Evolutionary conservation across 768 basidiomycete genomes (phyloP), one percentile per base, ranked within the genome.

Genomic region (Suillus variegatus): DNA sequence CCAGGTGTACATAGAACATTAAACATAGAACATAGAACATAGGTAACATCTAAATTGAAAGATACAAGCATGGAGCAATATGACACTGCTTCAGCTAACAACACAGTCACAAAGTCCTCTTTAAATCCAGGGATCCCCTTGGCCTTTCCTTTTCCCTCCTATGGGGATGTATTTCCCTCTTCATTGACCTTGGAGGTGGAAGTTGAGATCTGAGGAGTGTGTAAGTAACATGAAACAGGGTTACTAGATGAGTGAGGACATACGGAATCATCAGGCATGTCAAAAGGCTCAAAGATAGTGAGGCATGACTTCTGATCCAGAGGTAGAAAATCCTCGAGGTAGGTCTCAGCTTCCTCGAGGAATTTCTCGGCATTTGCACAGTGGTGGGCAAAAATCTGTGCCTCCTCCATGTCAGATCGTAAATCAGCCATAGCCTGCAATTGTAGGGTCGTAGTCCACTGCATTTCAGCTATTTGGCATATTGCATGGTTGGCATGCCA

Each of bases 71-170:
- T 54, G 8, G 18, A 18, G 4, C 16, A 6, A 32, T 28, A 28
- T 10, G 16, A 18, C 9, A 32, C 25, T 25, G 10, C 16, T 5
- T 18, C 18, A 32, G 32, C 32, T 32, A 4, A 32, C 6, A 6
- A 32, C 32, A 32, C 32, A 32, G 32, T 6, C 6, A 32, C 32
- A 32, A 32, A 32, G 32, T 52, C 28, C 18, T 32, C 22, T 13
- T 49, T 6, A 49, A 2, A 22, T 5, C 25, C 16, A 36, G 65
- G 56, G 1, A 66, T 52, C 12, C 69, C 70, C 62, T 32, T 32
- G 32, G 6, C 32, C 32, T 32, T 32, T 32, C 32, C 32, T 32
- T 32, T 32, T 32, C 32, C 6, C 32, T 32, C 32, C 32, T 32
- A 32, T 32, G 32, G 6, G 6, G 32, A 32, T 32, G 32, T 32